Evolutionary conservation across 1,284 basidiomycete species (phyloP).

Genomic region (Ceratobasidium sp.): DNA sequence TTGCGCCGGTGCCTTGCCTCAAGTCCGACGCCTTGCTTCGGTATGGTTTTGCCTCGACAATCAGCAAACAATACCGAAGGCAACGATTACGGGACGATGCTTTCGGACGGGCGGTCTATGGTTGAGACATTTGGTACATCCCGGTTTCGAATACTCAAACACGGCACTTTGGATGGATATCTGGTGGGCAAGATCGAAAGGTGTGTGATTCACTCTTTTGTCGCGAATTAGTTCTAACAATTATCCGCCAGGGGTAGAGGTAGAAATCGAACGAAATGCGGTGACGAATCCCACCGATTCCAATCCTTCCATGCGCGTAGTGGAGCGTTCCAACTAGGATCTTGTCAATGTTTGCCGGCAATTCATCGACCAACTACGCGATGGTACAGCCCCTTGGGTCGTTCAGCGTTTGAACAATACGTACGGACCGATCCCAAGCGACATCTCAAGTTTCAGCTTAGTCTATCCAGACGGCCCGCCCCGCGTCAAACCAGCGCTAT

Average conservation of each 20-base stretch:
- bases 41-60: conserved; percentile 85
- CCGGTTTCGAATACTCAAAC: conserved; percentile 88
- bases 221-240: not conserved
- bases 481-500: not conserved
- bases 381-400: conserved; percentile 91
- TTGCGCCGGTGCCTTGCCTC: conserved; percentile 89
- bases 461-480: not conserved
- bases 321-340: conserved; percentile 69
- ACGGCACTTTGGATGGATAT: conserved; percentile 88
- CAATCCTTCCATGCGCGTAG: conserved; percentile 47
- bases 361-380: conserved; percentile 84
- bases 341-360: conserved; percentile 81
- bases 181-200: conserved; percentile 85
- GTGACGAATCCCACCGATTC: conserved; percentile 32
- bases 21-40: conserved; percentile 80
- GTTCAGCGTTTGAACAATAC: conserved; percentile 84
- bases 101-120: conserved; percentile 89
- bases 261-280: conserved; percentile 57
- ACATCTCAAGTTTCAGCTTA: conserved; percentile 79
- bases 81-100: conserved; percentile 87
- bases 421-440: conserved; percentile 74
- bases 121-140: conserved; percentile 87
- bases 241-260: conserved; percentile 65
- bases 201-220: conserved; percentile 53
- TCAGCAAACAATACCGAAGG: conserved; percentile 58